These are phyloP conservation scores for Globisporangium orthogonon DNA, from an alignment of 352 stramenopile species.

Conservation along the genomic window DNA sequence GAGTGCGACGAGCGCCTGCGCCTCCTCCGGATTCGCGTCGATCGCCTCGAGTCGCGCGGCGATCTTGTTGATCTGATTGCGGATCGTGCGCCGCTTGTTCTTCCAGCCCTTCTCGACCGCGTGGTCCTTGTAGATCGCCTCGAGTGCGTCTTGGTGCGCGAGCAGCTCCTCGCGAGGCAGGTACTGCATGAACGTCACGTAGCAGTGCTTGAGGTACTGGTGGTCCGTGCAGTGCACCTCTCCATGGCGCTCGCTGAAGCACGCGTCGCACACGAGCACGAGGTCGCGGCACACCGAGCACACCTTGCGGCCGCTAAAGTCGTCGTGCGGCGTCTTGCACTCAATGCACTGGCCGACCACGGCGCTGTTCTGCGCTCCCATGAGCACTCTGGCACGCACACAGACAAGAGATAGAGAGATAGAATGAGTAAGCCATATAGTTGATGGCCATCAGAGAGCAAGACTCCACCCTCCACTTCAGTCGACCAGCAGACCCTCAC, in stretches of 20 bases:
- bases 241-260: conserved; percentile 47
- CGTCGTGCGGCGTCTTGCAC: conserved; percentile 45
- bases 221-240: conserved; percentile 73
- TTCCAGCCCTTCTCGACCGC: conserved; percentile 55
- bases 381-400: conserved; percentile 32
- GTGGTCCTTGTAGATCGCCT: conserved; percentile 39
- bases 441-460: no score
- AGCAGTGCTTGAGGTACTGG: conserved; percentile 67
- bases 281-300: conserved; percentile 70
- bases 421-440: no score
- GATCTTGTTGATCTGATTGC: conserved; percentile 67
- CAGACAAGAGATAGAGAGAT: not conserved
- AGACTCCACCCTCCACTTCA: no score
- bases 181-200: conserved; percentile 69
- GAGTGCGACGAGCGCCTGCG: conserved; percentile 21
- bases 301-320: conserved; percentile 61
- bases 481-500: conserved; percentile 3
- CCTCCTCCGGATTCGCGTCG: conserved; percentile 29
- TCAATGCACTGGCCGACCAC: conserved; percentile 71
- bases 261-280: conserved; percentile 60
- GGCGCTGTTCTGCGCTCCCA: conserved; percentile 48
- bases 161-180: conserved; percentile 34
- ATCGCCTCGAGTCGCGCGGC: conserved; percentile 34
- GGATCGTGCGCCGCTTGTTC: conserved; percentile 65
- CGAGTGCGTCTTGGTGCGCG: conserved; percentile 33